A percentile compares a stretch with the other conserved stretches of the same genome.
Evolutionary conservation across 768 basidiomycete species (phyloP).

Genomic region (Auriscalpium microsporum): DNA sequence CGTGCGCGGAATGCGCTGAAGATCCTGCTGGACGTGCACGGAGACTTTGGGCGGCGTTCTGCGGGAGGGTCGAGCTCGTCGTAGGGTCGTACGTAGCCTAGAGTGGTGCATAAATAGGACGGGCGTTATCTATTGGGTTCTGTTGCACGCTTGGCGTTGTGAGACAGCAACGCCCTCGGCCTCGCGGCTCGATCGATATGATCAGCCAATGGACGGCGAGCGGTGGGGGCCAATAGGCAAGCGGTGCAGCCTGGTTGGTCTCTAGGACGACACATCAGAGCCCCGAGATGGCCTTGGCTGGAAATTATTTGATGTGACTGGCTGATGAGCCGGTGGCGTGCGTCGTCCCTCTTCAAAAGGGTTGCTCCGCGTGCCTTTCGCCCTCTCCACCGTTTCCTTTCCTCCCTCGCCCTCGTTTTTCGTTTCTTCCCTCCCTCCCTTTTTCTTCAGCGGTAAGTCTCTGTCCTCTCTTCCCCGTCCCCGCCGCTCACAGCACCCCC

Average conservation of each 20-base stretch:
- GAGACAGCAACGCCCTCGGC: neutral
- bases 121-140: too few species aligned
- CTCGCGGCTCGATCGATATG: too few species aligned
- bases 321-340: neutral
- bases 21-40: conserved; percentile 81
- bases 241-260: neutral
- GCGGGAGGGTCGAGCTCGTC: neutral
- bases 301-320: neutral
- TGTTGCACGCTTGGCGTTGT: too few species aligned
- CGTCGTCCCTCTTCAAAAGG: neutral
- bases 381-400: conserved; percentile 26
- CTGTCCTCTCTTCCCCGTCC: neutral
- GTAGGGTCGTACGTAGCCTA: too few species aligned
- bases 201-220: neutral
- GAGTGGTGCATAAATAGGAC: too few species aligned
- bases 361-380: conserved; percentile 8
- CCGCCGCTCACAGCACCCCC: neutral
- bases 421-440: conserved; percentile 24
- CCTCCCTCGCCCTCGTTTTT: conserved; percentile 31
- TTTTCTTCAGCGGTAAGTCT: conserved; percentile 34
- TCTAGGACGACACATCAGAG: conserved; percentile 1
- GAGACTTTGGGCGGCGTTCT: conserved; percentile 46
- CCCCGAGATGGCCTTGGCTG: conserved; percentile 2
- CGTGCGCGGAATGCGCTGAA: conserved; percentile 94
- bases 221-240: neutral